These are phyloP conservation scores for Ophiostoma sp. DNA, from an alignment of 2,329 filamentous ascomycete genomes.

Conservation along the genomic window DNA sequence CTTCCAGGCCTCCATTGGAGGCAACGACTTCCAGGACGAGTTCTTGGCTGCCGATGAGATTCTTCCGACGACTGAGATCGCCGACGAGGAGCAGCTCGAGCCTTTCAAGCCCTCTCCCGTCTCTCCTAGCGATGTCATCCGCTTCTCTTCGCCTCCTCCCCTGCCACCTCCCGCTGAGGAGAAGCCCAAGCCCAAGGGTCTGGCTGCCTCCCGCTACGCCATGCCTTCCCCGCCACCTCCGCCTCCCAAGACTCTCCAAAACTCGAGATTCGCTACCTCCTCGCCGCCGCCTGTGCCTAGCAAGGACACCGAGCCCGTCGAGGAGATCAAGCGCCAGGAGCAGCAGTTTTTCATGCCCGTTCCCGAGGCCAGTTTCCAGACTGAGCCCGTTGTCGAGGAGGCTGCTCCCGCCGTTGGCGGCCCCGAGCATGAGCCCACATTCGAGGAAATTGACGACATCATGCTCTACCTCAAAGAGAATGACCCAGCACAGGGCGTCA, in stretches of 20 bases:
- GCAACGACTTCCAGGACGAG: constrained; percentile 33
- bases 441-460: constrained; percentile 87
- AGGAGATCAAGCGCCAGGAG: constrained; percentile 25
- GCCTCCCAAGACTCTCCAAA: constrained; percentile 45
- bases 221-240: constrained; percentile 36
- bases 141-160: constrained; percentile 32
- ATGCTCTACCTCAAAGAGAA: constrained; percentile 81
- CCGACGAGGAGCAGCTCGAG: constrained; percentile 30
- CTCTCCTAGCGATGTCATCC: background rate
- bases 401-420: constrained; percentile 30
- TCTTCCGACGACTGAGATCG: constrained; percentile 25
- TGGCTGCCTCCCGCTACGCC: constrained; percentile 52
- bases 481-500: constrained; percentile 72
- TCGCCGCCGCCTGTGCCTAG: constrained; percentile 38
- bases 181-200: constrained; percentile 41
- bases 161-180: constrained; percentile 29
- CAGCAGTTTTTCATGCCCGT: constrained; percentile 21
- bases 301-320: constrained; percentile 33
- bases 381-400: constrained; percentile 25
- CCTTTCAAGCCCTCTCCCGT: background rate
- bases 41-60: background rate
- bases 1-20: constrained; percentile 32
- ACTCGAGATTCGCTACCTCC: constrained; percentile 48
- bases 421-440: constrained; percentile 51
- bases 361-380: constrained; percentile 13